Conservation (phyloP, 2,329 filamentous ascomycete species). For the Fusarium sp. region DNA sequence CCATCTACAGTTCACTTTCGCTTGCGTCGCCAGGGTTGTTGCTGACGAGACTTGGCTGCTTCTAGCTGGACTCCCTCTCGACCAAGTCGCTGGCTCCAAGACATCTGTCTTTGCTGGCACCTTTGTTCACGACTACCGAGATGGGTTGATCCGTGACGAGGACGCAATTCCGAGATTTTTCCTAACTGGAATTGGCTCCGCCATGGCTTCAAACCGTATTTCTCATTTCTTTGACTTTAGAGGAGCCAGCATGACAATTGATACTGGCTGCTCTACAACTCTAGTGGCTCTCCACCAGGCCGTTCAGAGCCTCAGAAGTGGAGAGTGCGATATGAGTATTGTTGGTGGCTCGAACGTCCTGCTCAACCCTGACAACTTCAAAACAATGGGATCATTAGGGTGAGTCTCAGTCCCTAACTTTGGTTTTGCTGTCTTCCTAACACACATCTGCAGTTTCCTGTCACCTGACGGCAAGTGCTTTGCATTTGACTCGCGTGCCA, state of each 20-base stretch:
- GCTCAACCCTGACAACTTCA: constrained; percentile 9
- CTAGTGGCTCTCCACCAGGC: constrained; percentile 13
- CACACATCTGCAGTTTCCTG: too few species aligned
- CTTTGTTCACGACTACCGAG: constrained; percentile 12
- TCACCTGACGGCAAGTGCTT: background rate
- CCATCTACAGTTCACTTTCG: too few species aligned
- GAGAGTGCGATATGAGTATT: constrained; percentile 7
- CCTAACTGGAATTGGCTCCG: constrained; percentile 5
- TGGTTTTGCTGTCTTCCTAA: too few species aligned
- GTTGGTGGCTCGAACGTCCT: constrained; percentile 1
- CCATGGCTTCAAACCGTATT: constrained; percentile 18
- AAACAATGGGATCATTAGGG: background rate
- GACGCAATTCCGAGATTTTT: background rate
- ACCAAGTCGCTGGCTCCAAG: constrained; percentile 2
- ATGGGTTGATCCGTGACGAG: constrained; percentile 2
- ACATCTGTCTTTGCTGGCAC: constrained; percentile 17
- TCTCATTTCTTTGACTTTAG: constrained; percentile 14
- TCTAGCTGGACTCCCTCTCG: background rate
- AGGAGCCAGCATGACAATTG: background rate
- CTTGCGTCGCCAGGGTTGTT: too few species aligned
- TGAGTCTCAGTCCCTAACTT: too few species aligned
- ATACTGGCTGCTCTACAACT: constrained; percentile 18
- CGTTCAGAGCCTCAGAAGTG: background rate
- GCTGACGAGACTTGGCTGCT: too few species aligned
- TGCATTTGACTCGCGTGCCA: constrained; percentile 3